Base-by-base conservation (phyloP, 768 basidiomycete genomes). In the Sistotremastrum niveocremeum region DNA sequence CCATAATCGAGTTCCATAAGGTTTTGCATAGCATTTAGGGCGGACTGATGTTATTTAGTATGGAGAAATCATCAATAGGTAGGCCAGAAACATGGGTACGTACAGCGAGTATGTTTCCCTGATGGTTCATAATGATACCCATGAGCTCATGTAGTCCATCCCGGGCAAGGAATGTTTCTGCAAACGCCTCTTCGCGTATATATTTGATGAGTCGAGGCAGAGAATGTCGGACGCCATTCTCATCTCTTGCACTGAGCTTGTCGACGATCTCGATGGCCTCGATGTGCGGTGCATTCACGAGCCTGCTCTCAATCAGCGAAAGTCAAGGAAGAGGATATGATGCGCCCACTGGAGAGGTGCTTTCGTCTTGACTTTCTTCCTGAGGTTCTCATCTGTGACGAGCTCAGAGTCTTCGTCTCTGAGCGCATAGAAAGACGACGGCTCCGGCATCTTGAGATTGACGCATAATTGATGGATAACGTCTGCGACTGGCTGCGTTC, bases 61-160 rank as follows among this genome's bases (percentile, higher is more conserved):
- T 38, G 46, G 2, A 29, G 34, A 11, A 44, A 41, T 34, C 32
- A 38, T 32, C 7, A 39, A 28, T 41, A 40, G 37, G 40, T 39
- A 35, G 38, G 7, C 43, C 53, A 35, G 37, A 33, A 46, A 6
- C 39, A 40, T 35, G 30, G 28, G 34, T 32, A 68, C 71, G 57
- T 52, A 89, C 86, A 38, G 90, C 89, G 36, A 94, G 76, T 1
- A 79, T 82, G 58, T 95, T 95, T 35, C 90, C 89, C 46, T 79
- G 75, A 11, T 70, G 71, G 3, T 62, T 62, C 46, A 72, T 68
- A 49, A 91, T 84, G 36, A 85, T 73, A 32, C 72, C 69, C 33
- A 86, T 76, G 10, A 95, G 70, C 52, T 82, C 77, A 33, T 63
- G 58, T 34, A 91, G 65, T 1, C 91, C 90, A 49, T 79, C 73